Evolutionary conservation across 805 yeast genomes (phyloP).

Genomic region (Tetrapisispora iriomotensis): DNA sequence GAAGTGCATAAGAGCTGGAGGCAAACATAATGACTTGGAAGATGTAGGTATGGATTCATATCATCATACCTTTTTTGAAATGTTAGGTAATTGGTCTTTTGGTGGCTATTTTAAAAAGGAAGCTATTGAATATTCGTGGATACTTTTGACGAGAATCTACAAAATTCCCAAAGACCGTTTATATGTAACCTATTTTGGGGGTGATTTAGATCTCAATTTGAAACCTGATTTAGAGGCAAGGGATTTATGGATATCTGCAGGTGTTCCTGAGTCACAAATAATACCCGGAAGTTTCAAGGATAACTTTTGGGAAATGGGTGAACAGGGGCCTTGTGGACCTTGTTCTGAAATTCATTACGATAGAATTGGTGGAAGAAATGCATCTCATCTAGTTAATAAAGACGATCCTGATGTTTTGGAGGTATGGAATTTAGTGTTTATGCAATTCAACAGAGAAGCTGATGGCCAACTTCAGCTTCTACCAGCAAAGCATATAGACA

Average conservation of each 20-base stretch:
- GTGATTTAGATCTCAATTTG: slow-evolving; percentile 71
- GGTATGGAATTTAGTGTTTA: slow-evolving; percentile 96
- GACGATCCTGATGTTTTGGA: slow-evolving; percentile 98
- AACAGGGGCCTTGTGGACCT: slow-evolving; percentile 99
- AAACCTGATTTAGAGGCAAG: slow-evolving; percentile 93
- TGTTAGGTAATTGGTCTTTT: slow-evolving; percentile 99
- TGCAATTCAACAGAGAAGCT: slow-evolving; percentile 90
- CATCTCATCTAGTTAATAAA: slow-evolving; percentile 78
- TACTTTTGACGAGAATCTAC: slow-evolving; percentile 73
- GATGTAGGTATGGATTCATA: slow-evolving; percentile 97
- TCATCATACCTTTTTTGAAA: slow-evolving; percentile 97
- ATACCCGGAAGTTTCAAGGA: slow-evolving; percentile 87
- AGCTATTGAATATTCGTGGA: slow-evolving; percentile 87
- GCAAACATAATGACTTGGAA: slow-evolving; percentile 95
- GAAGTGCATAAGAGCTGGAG: slow-evolving; percentile 98
- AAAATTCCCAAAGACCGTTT: slow-evolving; percentile 69
- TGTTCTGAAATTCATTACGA: slow-evolving; percentile 97
- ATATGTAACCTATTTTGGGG: slow-evolving; percentile 94
- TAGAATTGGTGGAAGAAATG: slow-evolving; percentile 97
- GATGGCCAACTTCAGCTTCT: slow-evolving; percentile 67
- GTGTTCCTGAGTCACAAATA: slow-evolving; percentile 86
- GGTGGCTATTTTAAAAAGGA: slow-evolving; percentile 97
- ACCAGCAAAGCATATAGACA: slow-evolving; percentile 93
- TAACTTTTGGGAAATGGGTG: slow-evolving; percentile 99
- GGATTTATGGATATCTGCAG: slow-evolving; percentile 72